A percentile compares a stretch with the other conserved stretches of the same genome.
phyloP scores from a whole-genome alignment of 2,329 filamentous ascomycete genomes.

The Pseudogymnoascus sp. region DNA sequence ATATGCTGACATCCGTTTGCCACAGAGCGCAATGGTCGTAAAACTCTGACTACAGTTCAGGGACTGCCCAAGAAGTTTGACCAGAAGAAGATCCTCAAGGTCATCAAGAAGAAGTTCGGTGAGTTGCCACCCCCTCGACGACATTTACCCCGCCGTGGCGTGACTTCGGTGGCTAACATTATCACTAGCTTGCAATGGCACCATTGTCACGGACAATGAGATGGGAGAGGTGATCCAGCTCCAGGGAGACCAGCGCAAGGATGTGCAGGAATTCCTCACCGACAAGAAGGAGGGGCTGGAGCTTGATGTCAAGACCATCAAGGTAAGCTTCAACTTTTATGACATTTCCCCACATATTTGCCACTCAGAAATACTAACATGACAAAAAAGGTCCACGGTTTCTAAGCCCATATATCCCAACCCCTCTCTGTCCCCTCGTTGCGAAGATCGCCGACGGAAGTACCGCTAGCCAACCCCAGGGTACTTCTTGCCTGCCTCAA shows the following conservation, averaged over 20 bases:
- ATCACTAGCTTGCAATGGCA: conserved; percentile 90
- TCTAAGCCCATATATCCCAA: conserved; percentile 43
- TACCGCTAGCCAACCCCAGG: conserved; percentile 17
- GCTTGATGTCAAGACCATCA: conserved; percentile 94
- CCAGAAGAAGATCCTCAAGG: conserved; percentile 99
- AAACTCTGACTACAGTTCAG: conserved; percentile 99
- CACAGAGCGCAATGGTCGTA: conserved; percentile 99
- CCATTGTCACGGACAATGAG: conserved; percentile 89
- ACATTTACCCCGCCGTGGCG: not conserved
- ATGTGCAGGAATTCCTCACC: conserved; percentile 94
- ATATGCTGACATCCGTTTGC: conserved; percentile 10
- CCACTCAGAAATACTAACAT: conserved; percentile 10
- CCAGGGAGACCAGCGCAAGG: conserved; percentile 97
- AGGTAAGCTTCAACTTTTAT: conserved; percentile 49
- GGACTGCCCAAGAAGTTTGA: conserved; percentile 98
- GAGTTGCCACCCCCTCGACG: conserved; percentile 30
- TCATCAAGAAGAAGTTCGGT: conserved; percentile 99
- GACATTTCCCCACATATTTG: not conserved
- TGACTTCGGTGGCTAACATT: conserved; percentile 20
- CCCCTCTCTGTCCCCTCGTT: conserved; percentile 19
- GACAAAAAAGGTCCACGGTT: conserved; percentile 48
- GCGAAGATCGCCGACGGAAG: conserved; percentile 28
- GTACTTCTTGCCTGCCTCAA: conserved; percentile 27
- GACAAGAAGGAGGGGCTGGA: conserved; percentile 93
- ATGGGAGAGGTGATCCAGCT: conserved; percentile 99